These are phyloP conservation scores for Leccinum aurantiacum DNA, from an alignment of 768 basidiomycete species.

Conservation along the genomic window DNA sequence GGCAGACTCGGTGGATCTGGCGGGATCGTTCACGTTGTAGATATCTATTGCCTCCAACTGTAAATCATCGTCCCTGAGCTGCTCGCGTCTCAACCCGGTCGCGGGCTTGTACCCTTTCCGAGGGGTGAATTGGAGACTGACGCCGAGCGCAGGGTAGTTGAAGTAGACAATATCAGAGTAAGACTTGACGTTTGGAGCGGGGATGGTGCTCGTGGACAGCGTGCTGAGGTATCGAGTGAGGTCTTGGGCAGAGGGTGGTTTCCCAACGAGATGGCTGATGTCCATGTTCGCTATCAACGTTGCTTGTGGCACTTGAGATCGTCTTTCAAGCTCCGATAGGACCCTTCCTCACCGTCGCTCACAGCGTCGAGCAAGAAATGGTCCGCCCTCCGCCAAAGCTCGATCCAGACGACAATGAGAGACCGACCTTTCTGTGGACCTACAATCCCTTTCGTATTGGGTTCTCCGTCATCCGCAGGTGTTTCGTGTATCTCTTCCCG, in stretches of 20 bases:
- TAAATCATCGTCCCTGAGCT: slow-evolving; percentile 52
- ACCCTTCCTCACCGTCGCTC: slow-evolving; percentile 8
- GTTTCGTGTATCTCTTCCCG: slow-evolving; percentile 11
- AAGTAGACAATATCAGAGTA: slow-evolving; percentile 86
- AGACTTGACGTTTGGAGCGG: slow-evolving; percentile 64
- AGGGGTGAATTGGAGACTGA: slow-evolving; percentile 80
- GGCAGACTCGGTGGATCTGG: slow-evolving; percentile 46
- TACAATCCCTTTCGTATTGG: slow-evolving; percentile 13
- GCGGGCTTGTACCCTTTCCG: slow-evolving; percentile 60
- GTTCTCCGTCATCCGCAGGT: slow-evolving; percentile 3
- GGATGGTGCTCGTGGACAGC: slow-evolving; percentile 28
- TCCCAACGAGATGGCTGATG: slow-evolving; percentile 47
- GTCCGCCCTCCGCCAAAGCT: slow-evolving; percentile 22
- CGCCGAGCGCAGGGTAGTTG: slow-evolving; percentile 76
- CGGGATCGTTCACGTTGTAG: slow-evolving; percentile 59
- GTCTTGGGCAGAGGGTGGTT: slow-evolving; percentile 45
- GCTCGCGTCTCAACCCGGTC: slow-evolving; percentile 42
- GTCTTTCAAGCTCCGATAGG: slow-evolving; percentile 25
- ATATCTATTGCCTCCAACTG: slow-evolving; percentile 75
- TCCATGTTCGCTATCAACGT: slow-evolving; percentile 10
- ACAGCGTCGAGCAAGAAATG: slow-evolving; percentile 18
- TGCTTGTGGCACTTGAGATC: neutral
- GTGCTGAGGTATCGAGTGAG: slow-evolving; percentile 44
- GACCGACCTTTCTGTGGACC: neutral
- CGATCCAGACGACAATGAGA: slow-evolving; percentile 17